Base-by-base conservation (phyloP, 768 basidiomycete species). In the Xanthoconium stramineum region DNA sequence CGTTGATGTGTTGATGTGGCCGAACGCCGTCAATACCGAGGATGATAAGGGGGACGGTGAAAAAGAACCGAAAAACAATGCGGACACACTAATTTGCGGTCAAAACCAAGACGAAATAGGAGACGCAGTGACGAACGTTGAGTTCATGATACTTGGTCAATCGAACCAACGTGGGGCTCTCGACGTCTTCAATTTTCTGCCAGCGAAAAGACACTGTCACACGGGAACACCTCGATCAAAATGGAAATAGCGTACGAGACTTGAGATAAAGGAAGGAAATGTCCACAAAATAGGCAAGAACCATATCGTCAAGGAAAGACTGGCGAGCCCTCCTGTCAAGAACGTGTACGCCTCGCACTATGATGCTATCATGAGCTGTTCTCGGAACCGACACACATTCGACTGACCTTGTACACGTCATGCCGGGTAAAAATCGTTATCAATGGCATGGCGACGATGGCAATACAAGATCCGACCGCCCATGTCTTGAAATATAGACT, bases 81-180 rank as follows among this genome's bases (percentile, higher is more conserved):
- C 90, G 89, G 39, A 89, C 81, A 42, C 74, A 80, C 91, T 91
- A 38, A 2, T 5, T 20, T 17, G 24, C 4, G 30, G 13, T 58
- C 35, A 53, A 52, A 58, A 38, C 30, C 38, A 28, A 13, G 9
- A 39, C 10, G 19, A 15, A 29, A 32, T 1, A 17, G 6, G 33
- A 55, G 3, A 11, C 44, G 30, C 15, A 14, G 20, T 29, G 7
- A 72, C 89, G 36, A 59, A 92, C 91, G 61, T 94, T 94, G 39
- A 92, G 72, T 64, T 93, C 89, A 39, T 89, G 86, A 65, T 89
- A 93, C 59, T 86, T 91, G 36, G 85, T 85, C 48, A 94, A 72
- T 20, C 89, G 83, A 20, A 89, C 28, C 46, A 92, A 77, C 3
- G 86, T 89, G 32, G 62, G 75, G 17, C 62, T 77, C 50, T 92